These are phyloP conservation scores for Cyathus striatus DNA, from an alignment of 768 basidiomycete species.

Conservation along the genomic window DNA sequence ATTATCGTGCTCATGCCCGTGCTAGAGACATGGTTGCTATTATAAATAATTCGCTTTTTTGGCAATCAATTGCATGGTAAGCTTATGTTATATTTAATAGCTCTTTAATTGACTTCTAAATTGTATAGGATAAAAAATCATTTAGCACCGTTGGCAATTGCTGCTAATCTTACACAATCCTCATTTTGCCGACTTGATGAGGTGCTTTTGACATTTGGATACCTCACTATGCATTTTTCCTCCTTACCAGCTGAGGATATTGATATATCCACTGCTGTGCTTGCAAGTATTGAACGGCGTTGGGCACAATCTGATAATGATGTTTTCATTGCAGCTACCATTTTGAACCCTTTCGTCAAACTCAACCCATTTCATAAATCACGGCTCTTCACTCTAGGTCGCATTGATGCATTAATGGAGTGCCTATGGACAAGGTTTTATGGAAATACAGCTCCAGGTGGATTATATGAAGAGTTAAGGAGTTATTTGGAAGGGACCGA, in stretches of 20 bases:
- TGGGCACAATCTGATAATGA: conserved; percentile 29
- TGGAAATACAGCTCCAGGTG: neutral
- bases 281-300: conserved; percentile 22
- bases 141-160: conserved; percentile 31
- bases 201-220: conserved; percentile 25
- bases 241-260: conserved; percentile 6
- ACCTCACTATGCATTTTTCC: conserved; percentile 6
- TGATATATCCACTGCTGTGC: conserved; percentile 8
- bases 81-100: conserved; percentile 1
- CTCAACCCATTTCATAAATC: neutral
- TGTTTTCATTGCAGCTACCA: conserved; percentile 22
- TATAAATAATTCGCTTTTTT: conserved; percentile 14
- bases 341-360: conserved; percentile 26
- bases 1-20: conserved; percentile 3
- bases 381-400: conserved; percentile 9
- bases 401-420: conserved; percentile 5
- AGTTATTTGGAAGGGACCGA: conserved; percentile 5
- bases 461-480: conserved; percentile 1
- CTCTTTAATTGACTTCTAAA: neutral
- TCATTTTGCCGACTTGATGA: conserved; percentile 22
- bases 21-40: conserved; percentile 13
- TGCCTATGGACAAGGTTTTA: conserved; percentile 11
- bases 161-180: conserved; percentile 27
- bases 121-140: conserved; percentile 7
- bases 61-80: conserved; percentile 15